A percentile compares a stretch with the other conserved stretches of the same genome.
These are phyloP conservation scores for Tuber melanosporum DNA, from an alignment of 495 filamentous ascomycete species.

Conservation along the genomic window DNA sequence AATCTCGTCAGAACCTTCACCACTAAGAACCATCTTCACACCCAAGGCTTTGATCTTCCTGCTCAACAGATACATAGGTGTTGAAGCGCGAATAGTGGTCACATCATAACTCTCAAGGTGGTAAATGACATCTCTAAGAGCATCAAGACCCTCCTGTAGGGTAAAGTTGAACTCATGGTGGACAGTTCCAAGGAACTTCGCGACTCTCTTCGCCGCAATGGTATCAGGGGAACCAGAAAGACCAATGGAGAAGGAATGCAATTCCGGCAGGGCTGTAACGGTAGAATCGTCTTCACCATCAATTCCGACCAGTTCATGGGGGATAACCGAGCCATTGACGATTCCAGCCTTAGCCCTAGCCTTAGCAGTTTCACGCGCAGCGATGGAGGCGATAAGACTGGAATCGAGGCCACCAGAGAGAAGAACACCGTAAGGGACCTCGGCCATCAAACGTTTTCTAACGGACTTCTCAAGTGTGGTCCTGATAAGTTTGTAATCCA, in stretches of 20 bases:
- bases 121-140: constrained; percentile 92
- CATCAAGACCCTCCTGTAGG: constrained; percentile 91
- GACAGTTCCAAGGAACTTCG: constrained; percentile 90
- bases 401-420: constrained; percentile 95
- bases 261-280: constrained; percentile 83
- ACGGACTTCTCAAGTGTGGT: constrained; percentile 82
- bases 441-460: constrained; percentile 94
- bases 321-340: constrained; percentile 48
- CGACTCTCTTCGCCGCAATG: constrained; percentile 78
- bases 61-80: constrained; percentile 94
- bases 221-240: constrained; percentile 86
- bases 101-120: constrained; percentile 97
- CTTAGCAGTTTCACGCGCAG: constrained; percentile 79
- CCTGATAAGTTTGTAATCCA: constrained; percentile 74
- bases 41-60: constrained; percentile 99
- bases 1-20: constrained; percentile 94
- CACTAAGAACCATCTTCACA: constrained; percentile 97
- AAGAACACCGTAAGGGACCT: constrained; percentile 94
- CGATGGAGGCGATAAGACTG: constrained; percentile 88
- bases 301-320: constrained; percentile 73
- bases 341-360: constrained; percentile 57
- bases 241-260: constrained; percentile 98
- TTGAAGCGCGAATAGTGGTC: constrained; percentile 95
- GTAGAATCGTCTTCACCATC: constrained; percentile 86
- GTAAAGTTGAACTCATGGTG: constrained; percentile 98